Evolutionary conservation across 306 rosid species (phyloP), one percentile per base, ranked within the genome.

Genomic region (Coriaria nepalensis): DNA sequence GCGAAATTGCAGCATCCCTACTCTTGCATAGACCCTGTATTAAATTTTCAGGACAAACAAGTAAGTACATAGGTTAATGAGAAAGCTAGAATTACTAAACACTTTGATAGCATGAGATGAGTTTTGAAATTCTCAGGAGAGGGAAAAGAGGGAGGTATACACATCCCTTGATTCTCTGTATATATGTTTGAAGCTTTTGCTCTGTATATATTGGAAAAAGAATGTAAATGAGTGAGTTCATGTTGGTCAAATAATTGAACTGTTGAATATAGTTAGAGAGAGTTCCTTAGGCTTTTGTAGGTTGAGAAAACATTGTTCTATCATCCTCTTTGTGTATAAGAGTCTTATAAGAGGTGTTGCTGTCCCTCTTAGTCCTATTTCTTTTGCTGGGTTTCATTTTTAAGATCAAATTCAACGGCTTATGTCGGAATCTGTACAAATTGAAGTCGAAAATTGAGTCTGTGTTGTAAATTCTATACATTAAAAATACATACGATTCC

Each of bases 1-100:
- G 44, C 75, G 94, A 44, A 92, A 82, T 63, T 75, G 92, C 73
- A 82, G 96, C 78, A 92, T 92, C 83, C 84, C 98, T 69, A 82
- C 98, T 10, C 67, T 92, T 61, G 98, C 98, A 11, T 92, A 78
- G 77, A 60, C 65, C 55, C 46, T 39, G 53, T 11, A 29, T 51
- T 43, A 37, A 51, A 13, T 37, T 43, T 20, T 36, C 39, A 9
- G 40, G 45, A 52, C 11, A 39, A 42, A 53, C 9, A 52, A 15
- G 13, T 9, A 9, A 5, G 7, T n/a, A 53, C 40, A 52, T 29
- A 14, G 36, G 37, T 9, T 52, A 14, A 20, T 37, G 57, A 52
- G 44, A 52, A 52, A 42, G 6, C 29, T 20, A 20, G 29, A 20
- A 20, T 20, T 20, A 20, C 29, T 20, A 20, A 20, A 20, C 1